A percentile compares a stretch with the other conserved stretches of the same genome.
These are phyloP conservation scores for Penicillium digitatum DNA, from an alignment of 2,329 filamentous ascomycete genomes.

Conservation along the genomic window DNA sequence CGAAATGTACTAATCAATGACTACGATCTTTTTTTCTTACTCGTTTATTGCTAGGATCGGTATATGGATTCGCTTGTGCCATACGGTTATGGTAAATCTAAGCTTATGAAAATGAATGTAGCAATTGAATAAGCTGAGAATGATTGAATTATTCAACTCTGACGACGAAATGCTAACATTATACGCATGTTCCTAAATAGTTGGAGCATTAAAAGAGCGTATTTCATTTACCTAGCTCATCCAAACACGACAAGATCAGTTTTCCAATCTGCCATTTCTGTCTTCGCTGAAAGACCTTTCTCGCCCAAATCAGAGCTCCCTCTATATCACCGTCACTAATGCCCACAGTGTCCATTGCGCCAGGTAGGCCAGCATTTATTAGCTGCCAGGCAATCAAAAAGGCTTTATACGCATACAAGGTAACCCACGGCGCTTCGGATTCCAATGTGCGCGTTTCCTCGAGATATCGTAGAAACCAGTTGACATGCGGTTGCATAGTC, in stretches of 20 bases:
- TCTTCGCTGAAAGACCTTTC: slow-evolving; percentile 30
- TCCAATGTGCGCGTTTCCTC: slow-evolving; percentile 21
- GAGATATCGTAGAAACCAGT: slow-evolving; percentile 41
- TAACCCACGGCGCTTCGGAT: slow-evolving; percentile 40
- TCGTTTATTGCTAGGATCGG: not conserved
- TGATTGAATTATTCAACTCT: not conserved
- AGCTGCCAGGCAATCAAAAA: slow-evolving; percentile 44
- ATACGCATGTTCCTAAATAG: not conserved
- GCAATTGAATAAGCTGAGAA: not conserved
- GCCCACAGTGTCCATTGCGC: slow-evolving; percentile 34
- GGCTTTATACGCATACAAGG: slow-evolving; percentile 41
- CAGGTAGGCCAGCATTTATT: slow-evolving; percentile 27
- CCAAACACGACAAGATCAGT: slow-evolving; percentile 33
- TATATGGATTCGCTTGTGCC: not conserved
- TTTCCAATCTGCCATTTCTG: slow-evolving; percentile 31
- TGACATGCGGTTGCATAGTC: slow-evolving; percentile 36
- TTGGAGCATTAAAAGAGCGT: not conserved
- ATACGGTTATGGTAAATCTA: not conserved
- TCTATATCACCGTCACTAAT: slow-evolving; percentile 32
- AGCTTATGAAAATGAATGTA: not conserved
- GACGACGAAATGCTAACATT: not conserved
- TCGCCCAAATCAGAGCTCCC: slow-evolving; percentile 30
- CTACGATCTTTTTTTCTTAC: not conserved
- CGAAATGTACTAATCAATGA: slow-evolving; percentile 39
- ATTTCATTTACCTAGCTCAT: slow-evolving; percentile 17